Conservation (phyloP, 306 rosid species). For the Purshia tridentata region DNA sequence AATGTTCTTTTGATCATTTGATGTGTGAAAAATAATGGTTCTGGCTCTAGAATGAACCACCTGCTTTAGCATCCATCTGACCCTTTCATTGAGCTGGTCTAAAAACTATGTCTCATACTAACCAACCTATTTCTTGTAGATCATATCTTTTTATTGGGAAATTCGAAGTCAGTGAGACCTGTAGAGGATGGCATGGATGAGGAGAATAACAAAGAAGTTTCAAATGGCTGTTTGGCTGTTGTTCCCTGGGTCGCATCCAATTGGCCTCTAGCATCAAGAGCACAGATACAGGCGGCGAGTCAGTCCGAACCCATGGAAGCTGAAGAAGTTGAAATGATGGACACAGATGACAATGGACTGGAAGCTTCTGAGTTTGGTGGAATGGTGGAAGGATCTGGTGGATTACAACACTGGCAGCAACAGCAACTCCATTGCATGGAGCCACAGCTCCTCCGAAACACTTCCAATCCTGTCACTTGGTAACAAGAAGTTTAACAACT, state of each 20-base stretch:
- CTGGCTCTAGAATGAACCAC: background rate
- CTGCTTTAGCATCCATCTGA: background rate
- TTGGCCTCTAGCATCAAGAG: slow-evolving; percentile 19
- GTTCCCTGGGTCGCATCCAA: slow-evolving; percentile 45
- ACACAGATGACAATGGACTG: slow-evolving; percentile 25
- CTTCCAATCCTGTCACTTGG: slow-evolving; percentile 26
- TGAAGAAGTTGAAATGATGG: slow-evolving; percentile 49
- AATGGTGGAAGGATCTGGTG: slow-evolving; percentile 15
- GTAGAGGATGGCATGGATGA: slow-evolving; percentile 13
- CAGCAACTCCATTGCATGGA: slow-evolving; percentile 18
- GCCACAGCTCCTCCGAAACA: slow-evolving; percentile 18
- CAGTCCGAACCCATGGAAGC: slow-evolving; percentile 18
- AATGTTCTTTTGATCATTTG: background rate
- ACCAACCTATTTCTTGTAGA: slow-evolving; percentile 17
- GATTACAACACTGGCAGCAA: slow-evolving; percentile 32
- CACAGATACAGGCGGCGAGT: slow-evolving; percentile 16
- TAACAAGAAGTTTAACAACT: background rate
- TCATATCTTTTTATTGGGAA: slow-evolving; percentile 21
- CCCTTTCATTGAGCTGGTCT: background rate
- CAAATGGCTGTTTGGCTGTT: slow-evolving; percentile 35
- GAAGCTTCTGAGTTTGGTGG: background rate
- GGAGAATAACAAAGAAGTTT: slow-evolving; percentile 26
- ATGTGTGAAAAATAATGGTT: background rate
- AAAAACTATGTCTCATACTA: background rate
- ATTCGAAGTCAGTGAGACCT: slow-evolving; percentile 13